phyloP scores from a whole-genome alignment of 2,329 filamentous ascomycete genomes.

The Tetracladium maxilliforme region DNA sequence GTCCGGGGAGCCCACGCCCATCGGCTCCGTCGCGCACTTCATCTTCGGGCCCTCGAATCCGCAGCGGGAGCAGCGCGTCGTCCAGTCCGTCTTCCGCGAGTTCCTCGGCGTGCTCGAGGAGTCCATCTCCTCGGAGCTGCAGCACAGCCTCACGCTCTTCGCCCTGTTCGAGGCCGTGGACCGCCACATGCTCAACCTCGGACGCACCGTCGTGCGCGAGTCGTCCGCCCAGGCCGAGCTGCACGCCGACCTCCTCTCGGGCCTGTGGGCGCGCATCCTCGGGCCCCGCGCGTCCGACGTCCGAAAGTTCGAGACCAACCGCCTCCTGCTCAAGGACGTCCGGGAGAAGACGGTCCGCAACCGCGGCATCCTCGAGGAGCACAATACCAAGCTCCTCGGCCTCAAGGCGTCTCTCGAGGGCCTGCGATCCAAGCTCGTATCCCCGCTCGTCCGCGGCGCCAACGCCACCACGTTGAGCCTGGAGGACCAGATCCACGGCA shows the following conservation, averaged over 20 bases:
- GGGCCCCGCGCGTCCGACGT: slow-evolving; percentile 60
- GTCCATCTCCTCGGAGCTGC: slow-evolving; percentile 71
- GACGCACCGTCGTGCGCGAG: slow-evolving; percentile 73
- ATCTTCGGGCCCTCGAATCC: slow-evolving; percentile 69
- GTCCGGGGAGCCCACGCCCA: slow-evolving; percentile 43
- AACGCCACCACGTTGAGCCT: slow-evolving; percentile 58
- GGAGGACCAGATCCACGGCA: slow-evolving; percentile 71
- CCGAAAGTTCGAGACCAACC: slow-evolving; percentile 89
- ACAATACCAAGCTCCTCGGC: slow-evolving; percentile 70
- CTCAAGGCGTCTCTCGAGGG: slow-evolving; percentile 79
- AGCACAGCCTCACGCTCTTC: slow-evolving; percentile 67
- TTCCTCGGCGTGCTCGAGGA: slow-evolving; percentile 82
- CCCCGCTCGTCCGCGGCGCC: slow-evolving; percentile 60
- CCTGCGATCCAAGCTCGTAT: slow-evolving; percentile 70
- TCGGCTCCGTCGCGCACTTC: slow-evolving; percentile 55
- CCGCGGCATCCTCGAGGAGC: slow-evolving; percentile 73
- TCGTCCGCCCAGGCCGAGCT: slow-evolving; percentile 65
- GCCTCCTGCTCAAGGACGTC: slow-evolving; percentile 61
- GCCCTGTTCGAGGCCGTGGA: slow-evolving; percentile 87
- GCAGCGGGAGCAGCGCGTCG: slow-evolving; percentile 64
- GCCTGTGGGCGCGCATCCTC: slow-evolving; percentile 74
- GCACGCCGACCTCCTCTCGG: slow-evolving; percentile 68
- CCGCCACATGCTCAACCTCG: slow-evolving; percentile 76
- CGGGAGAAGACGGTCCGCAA: slow-evolving; percentile 74
- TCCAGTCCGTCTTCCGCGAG: slow-evolving; percentile 79